These are phyloP conservation scores for Fomitopsis schrenkii DNA, from an alignment of 1,284 basidiomycete species.

Conservation along the genomic window DNA sequence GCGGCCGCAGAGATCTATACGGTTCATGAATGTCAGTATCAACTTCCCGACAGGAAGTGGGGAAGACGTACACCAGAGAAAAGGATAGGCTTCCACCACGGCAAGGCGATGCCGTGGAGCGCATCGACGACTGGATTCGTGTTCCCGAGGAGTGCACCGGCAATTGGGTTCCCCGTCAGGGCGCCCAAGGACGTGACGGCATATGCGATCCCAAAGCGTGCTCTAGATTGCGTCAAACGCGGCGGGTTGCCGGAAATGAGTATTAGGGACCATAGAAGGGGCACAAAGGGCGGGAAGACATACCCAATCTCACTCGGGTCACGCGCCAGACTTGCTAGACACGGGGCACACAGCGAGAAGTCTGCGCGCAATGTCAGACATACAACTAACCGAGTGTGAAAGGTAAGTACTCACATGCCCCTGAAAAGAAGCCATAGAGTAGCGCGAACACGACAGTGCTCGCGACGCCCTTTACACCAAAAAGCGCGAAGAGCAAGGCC, in stretches of 20 bases:
- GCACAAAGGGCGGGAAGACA: background rate
- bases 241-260: background rate
- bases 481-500: slow-evolving; percentile 27
- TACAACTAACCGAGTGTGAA: background rate
- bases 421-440: slow-evolving; percentile 19
- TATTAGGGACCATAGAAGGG: background rate
- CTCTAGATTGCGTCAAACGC: background rate
- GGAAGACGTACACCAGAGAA: background rate
- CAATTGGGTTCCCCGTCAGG: background rate
- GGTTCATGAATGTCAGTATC: no score
- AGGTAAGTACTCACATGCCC: slow-evolving; percentile 10
- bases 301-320: background rate
- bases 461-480: slow-evolving; percentile 11
- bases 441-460: slow-evolving; percentile 11
- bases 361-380: background rate
- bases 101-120: background rate
- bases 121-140: no score
- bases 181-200: background rate
- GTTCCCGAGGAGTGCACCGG: background rate
- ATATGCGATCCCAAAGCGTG: background rate
- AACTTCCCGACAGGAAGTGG: no score
- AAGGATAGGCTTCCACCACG: background rate
- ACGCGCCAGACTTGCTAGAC: background rate
- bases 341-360: background rate
- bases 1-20: no score